A percentile compares a stretch with the other conserved stretches of the same genome.
These are phyloP conservation scores for Monotropa hypopitys DNA, from an alignment of 179 eudicot species.

Conservation along the genomic window DNA sequence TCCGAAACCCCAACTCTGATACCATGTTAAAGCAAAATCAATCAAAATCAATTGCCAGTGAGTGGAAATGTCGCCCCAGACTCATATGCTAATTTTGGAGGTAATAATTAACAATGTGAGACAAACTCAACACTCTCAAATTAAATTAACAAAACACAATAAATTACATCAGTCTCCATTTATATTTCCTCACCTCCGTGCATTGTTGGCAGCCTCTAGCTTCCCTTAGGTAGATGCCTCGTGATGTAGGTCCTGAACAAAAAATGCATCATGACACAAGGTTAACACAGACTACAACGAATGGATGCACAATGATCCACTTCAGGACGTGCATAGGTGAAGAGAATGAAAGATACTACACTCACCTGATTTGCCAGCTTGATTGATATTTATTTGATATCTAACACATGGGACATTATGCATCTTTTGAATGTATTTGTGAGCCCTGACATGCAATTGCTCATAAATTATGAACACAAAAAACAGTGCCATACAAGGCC, in stretches of 20 bases:
- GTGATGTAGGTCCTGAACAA: conserved; percentile 49
- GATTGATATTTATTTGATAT: conserved; percentile 64
- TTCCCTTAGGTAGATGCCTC: conserved; percentile 74
- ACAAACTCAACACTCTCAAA: not conserved
- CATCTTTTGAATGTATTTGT: conserved; percentile 59
- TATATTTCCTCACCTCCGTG: conserved; percentile 43
- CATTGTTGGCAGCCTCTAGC: conserved; percentile 37
- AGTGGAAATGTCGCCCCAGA: too few species aligned
- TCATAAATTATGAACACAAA: not conserved
- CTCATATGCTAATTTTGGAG: too few species aligned
- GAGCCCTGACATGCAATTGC: conserved; percentile 45
- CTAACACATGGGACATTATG: conserved; percentile 47
- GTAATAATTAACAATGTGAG: too few species aligned
- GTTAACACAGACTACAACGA: not conserved
- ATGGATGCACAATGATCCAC: not conserved
- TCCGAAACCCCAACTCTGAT: too few species aligned
- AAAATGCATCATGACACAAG: not conserved
- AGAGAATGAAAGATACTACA: not conserved
- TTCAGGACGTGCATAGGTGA: not conserved
- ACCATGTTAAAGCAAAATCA: too few species aligned
- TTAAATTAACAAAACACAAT: not conserved
- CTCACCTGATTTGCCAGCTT: conserved; percentile 69
- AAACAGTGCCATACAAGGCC: not conserved
- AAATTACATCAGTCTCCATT: not conserved
- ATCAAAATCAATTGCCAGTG: too few species aligned